A percentile compares a stretch with the other conserved stretches of the same genome.
These are phyloP conservation scores for Fusarium chaquense DNA, from an alignment of 2,329 filamentous ascomycete species.

Conservation along the genomic window DNA sequence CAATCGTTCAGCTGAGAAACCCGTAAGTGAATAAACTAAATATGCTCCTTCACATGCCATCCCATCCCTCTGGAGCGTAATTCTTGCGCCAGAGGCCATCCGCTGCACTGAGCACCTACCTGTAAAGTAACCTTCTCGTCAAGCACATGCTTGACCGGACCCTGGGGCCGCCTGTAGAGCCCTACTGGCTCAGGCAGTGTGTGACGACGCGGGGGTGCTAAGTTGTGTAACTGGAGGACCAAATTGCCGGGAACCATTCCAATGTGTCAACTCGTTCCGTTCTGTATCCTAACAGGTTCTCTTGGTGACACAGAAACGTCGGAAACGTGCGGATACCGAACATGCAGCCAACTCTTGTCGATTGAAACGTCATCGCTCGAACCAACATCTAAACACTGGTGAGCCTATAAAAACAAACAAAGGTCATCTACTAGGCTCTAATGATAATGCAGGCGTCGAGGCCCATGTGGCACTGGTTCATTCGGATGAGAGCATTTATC, in stretches of 20 bases:
- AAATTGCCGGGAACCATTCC: conserved; percentile 11
- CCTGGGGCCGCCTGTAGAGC: conserved; percentile 23
- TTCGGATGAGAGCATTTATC: not conserved
- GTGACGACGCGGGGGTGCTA: conserved; percentile 12
- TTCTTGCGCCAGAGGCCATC: not conserved
- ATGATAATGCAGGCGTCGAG: conserved; percentile 7
- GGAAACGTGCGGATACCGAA: conserved; percentile 20
- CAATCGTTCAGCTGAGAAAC: conserved; percentile 23
- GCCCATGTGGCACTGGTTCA: not conserved
- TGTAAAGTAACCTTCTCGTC: conserved; percentile 9
- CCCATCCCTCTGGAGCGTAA: conserved; percentile 1
- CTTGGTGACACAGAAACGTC: conserved; percentile 18
- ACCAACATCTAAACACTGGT: conserved; percentile 18
- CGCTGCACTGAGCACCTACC: not conserved
- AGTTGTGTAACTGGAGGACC: conserved; percentile 33
- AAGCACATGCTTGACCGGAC: conserved; percentile 15
- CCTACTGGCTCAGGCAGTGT: conserved; percentile 14
- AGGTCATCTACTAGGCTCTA: not conserved
- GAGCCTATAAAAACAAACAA: not conserved
- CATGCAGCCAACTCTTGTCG: conserved; percentile 14
- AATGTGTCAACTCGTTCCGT: not conserved
- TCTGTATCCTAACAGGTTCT: conserved; percentile 29
- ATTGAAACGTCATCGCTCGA: conserved; percentile 27
- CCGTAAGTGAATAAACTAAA: conserved; percentile 34
- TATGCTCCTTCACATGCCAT: conserved; percentile 6